Evolutionary conservation across 1,139 yeast species (phyloP), one percentile per base, ranked within the genome.

Genomic region (Kodamaea fungicola): DNA sequence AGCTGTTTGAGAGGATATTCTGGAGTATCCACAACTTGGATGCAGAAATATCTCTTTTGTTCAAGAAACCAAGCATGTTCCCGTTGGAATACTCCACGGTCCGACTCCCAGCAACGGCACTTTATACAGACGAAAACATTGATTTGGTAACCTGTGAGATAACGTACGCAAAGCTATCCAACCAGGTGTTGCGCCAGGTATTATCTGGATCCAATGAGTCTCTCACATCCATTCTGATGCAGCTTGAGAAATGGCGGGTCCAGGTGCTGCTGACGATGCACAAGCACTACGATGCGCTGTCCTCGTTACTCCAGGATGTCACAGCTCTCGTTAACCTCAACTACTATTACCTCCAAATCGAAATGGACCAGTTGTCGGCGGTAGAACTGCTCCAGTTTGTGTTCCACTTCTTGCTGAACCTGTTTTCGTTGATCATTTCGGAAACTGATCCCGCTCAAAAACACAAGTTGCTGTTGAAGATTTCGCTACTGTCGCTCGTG

Each of bases 11-110:
- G 33, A 48, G 68, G 22, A 46, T 67, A 5, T 65, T 68, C 40
- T 69, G 74, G 74, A 52, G 72, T 2, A 47, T 65, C 2, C 63
- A 59, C 45, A 67, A 65, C 37, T 45, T 70, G 36, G 76, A 71
- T 42, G 62, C 63, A 33, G 73, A 67, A 35, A 45, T 66, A 16
- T 62, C 67, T 43, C 47, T 70, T 9, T 42, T 67, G 32, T 45
- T 56, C 23, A 51, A 55, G 29, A 59, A 51, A 34, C 74, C 74
- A 3, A 59, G 67, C 36, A 71, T 63, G 43, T 50, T 64, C 28
- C 69, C 71, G 9, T 7, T 28, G 8, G 47, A 42, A 6, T 59
- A 56, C 38, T 49, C 62, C 21, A 39, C 38, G 7, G 35, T 35
- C 28, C 23, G 24, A n/a, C 6, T 37, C 4, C 43, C 43, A 2